Percentiles rank a stretch among this genome's conserved stretches.
Evolutionary conservation across 352 stramenopile genomes (phyloP).

Genomic region (Globisporangium paroecandrum): DNA sequence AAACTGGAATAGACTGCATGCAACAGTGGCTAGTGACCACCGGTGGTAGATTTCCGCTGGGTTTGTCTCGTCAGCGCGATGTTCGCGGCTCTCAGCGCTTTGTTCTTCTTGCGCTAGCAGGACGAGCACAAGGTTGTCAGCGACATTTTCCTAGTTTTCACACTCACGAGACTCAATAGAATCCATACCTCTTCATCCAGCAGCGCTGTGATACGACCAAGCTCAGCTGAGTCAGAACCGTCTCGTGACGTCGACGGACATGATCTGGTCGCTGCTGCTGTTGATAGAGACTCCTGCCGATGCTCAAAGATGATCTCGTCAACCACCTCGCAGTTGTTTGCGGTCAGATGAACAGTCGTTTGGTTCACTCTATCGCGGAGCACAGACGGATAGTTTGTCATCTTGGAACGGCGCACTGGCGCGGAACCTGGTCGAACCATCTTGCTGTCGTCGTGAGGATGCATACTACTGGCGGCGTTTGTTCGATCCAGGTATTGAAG

Average conservation of each 20-base stretch:
- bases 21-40: conserved; percentile 2
- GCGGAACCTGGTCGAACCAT: conserved; percentile 55
- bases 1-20: conserved; percentile 8
- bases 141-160: no score
- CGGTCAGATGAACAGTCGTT: background rate
- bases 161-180: background rate
- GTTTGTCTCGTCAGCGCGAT: conserved; percentile 32
- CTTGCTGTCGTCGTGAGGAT: conserved; percentile 4
- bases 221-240: background rate
- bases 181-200: conserved; percentile 33
- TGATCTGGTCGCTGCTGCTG: background rate
- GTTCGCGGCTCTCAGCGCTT: conserved; percentile 38
- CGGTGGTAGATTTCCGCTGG: conserved; percentile 20
- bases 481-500: conserved; percentile 20
- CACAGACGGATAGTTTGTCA: conserved; percentile 44
- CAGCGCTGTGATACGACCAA: conserved; percentile 10
- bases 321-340: conserved; percentile 3
- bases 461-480: background rate
- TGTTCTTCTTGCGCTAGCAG: conserved; percentile 43
- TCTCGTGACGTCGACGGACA: conserved; percentile 4
- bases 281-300: background rate
- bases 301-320: conserved; percentile 16
- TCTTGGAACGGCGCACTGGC: conserved; percentile 55
- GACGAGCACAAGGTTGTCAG: background rate
- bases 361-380: conserved; percentile 53